Evolutionary conservation across 192 early-diverging fungal species (phyloP), one percentile per base, ranked within the genome.

Genomic region (Dissophora ornata): DNA sequence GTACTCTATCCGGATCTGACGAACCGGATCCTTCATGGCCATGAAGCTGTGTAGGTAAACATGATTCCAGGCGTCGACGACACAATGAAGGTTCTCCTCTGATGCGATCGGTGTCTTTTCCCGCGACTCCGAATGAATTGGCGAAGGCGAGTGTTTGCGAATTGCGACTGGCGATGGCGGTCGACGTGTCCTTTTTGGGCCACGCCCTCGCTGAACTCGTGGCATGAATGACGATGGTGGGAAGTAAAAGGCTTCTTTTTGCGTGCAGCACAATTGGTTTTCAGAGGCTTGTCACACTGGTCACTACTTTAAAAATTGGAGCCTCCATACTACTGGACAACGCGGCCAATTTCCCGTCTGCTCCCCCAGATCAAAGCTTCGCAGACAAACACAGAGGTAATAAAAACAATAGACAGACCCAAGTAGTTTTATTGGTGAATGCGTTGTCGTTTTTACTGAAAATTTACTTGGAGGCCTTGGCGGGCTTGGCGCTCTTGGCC

Each of bases 401-500:
- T n/a, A n/a, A n/a, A n/a, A n/a, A n/a, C n/a, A n/a, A 51, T 29
- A 51, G 49, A 51, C 49, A 55, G 53, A 55, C 34, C 29, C 53
- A 55, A 36, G 21, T 4, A 10, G 16, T 5, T 55, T 55, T 55
- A 36, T 51, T 28, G 22, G 10, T 29, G 7, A 18, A 7, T 47
- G 46, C 22, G 22, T 47, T 47, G 8, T 16, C 46, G 46, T 4
- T 58, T 42, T 45, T 58, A 13, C 41, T 45, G 32, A 15, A 19
- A 4, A 13, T 69, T 59, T 59, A 59, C 67, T 69, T 69, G 47
- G 54, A 30, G 66, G 66, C 56, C 57, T 69, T 71, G 61, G 34
- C 59, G 61, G 69, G 69, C 69, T 71, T 71, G 47, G 69, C 55
- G 42, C 63, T 69, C 71, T 84, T 79, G 56, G 62, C 71, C 57